These are phyloP conservation scores for Fusarium nisikadoi DNA, from an alignment of 2,329 filamentous ascomycete species.

Conservation along the genomic window DNA sequence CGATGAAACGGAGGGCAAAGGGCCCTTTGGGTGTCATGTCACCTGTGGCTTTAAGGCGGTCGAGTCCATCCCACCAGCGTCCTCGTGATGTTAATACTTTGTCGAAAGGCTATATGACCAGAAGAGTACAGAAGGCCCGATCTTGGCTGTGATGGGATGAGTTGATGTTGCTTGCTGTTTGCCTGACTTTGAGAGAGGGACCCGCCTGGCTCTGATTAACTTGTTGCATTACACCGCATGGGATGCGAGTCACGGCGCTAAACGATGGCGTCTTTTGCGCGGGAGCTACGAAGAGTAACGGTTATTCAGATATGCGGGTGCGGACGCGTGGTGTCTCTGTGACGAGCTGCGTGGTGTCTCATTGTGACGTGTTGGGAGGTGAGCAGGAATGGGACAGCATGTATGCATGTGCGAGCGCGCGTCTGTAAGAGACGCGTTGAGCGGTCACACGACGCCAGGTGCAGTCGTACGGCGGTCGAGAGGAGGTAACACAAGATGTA, in stretches of 20 bases:
- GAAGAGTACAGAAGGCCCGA: constrained; percentile 27
- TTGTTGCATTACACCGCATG: constrained; percentile 25
- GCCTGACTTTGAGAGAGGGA: constrained; percentile 3
- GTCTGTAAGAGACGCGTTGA: constrained; percentile 12
- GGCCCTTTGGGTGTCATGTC: constrained; percentile 12
- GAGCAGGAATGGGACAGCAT: constrained; percentile 13
- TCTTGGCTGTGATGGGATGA: constrained; percentile 9
- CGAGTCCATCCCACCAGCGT: constrained; percentile 8
- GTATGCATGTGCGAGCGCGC: constrained; percentile 2
- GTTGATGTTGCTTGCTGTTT: constrained; percentile 8
- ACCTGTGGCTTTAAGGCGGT: constrained; percentile 20
- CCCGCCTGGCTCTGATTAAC: constrained; percentile 18
- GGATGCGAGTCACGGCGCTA: constrained; percentile 37
- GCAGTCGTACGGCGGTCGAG: neutral
- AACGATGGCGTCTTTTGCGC: constrained; percentile 11
- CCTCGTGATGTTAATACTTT: constrained; percentile 24
- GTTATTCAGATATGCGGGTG: constrained; percentile 14
- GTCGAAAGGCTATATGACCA: constrained; percentile 20
- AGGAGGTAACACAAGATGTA: constrained; percentile 26
- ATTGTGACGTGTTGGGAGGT: constrained; percentile 42
- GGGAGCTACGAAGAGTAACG: constrained; percentile 3
- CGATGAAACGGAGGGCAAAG: constrained; percentile 24
- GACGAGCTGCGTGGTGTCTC: constrained; percentile 34
- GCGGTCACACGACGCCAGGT: constrained; percentile 23
- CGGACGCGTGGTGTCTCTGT: constrained; percentile 19